phyloP scores from a whole-genome alignment of 768 basidiomycete species.

The Mycena kentingensis region DNA sequence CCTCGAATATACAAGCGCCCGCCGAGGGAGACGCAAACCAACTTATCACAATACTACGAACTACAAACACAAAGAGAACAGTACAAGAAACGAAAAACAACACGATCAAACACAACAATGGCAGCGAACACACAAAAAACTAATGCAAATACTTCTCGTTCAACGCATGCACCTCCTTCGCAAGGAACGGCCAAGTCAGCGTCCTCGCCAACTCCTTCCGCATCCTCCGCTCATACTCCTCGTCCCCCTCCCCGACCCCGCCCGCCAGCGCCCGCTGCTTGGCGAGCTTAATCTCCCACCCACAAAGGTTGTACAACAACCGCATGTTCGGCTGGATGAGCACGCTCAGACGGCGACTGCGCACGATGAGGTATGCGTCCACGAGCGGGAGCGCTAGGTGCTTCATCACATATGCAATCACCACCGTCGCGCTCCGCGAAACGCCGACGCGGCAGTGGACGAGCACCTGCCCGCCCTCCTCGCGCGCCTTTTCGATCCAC shows the following conservation, averaged over 20 bases:
- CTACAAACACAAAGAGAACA: too few species aligned
- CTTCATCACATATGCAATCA: constrained; percentile 98
- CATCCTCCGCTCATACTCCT: constrained; percentile 49
- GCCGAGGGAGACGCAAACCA: too few species aligned
- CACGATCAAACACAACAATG: too few species aligned
- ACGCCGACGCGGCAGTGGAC: too few species aligned
- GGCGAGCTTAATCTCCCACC: constrained; percentile 93
- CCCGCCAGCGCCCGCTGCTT: constrained; percentile 67
- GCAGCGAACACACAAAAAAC: too few species aligned
- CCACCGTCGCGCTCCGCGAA: constrained; percentile 89
- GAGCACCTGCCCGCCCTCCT: constrained; percentile 85
- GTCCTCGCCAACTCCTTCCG: constrained; percentile 64
- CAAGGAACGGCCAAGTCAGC: constrained; percentile 82
- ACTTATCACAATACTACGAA: too few species aligned
- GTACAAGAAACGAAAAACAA: too few species aligned
- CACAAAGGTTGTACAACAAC: constrained; percentile 91
- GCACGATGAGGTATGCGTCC: constrained; percentile 91
- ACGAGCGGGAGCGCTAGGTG: constrained; percentile 82
- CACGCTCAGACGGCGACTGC: constrained; percentile 86
- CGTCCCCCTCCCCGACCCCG: too few species aligned
- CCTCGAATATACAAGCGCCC: too few species aligned
- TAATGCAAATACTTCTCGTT: too few species aligned
- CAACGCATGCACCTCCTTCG: constrained; percentile 80
- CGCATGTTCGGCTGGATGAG: too few species aligned
- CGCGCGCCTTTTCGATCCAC: constrained; percentile 88